These are phyloP conservation scores for Poa pratensis DNA, from an alignment of 176 grass and related monocot species.

Conservation along the genomic window DNA sequence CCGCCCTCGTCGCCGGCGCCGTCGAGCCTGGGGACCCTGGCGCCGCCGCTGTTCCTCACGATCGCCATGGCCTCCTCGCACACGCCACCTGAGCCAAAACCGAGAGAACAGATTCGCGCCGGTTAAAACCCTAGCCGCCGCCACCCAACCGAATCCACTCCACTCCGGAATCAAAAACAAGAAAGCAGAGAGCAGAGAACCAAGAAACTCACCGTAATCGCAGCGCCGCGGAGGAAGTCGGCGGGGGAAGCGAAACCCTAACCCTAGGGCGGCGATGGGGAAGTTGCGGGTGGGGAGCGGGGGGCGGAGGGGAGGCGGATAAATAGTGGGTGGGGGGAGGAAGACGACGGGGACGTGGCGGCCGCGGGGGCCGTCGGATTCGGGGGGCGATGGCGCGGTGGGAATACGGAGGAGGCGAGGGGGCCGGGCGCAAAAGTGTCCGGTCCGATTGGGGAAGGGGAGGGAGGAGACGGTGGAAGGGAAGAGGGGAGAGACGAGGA, in stretches of 20 bases:
- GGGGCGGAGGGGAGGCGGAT: slow-evolving; percentile 30
- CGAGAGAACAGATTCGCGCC: background rate
- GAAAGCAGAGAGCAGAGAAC: background rate
- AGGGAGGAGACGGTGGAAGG: slow-evolving; percentile 17
- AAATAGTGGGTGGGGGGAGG: slow-evolving; percentile 68
- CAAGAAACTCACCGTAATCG: slow-evolving; percentile 34
- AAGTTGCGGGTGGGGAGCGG: background rate
- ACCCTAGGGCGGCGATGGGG: slow-evolving; percentile 50
- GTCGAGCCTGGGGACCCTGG: slow-evolving; percentile 56
- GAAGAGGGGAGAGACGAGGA: slow-evolving; percentile 27
- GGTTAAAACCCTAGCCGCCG: slow-evolving; percentile 58
- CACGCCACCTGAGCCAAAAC: background rate
- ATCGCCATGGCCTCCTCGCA: slow-evolving; percentile 66
- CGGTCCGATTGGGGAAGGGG: background rate
- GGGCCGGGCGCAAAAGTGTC: slow-evolving; percentile 41
- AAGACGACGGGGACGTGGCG: slow-evolving; percentile 66
- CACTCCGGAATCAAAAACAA: background rate
- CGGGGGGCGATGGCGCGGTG: slow-evolving; percentile 27
- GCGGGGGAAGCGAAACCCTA: slow-evolving; percentile 45
- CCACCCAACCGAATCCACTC: background rate
- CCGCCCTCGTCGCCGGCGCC: slow-evolving; percentile 32
- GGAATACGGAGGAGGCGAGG: slow-evolving; percentile 36
- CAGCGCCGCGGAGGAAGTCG: background rate
- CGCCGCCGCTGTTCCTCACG: slow-evolving; percentile 57
- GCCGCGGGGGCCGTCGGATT: slow-evolving; percentile 47